Evolutionary conservation across 352 stramenopile genomes (phyloP).

Genomic region (Phytophthora fragariae): DNA sequence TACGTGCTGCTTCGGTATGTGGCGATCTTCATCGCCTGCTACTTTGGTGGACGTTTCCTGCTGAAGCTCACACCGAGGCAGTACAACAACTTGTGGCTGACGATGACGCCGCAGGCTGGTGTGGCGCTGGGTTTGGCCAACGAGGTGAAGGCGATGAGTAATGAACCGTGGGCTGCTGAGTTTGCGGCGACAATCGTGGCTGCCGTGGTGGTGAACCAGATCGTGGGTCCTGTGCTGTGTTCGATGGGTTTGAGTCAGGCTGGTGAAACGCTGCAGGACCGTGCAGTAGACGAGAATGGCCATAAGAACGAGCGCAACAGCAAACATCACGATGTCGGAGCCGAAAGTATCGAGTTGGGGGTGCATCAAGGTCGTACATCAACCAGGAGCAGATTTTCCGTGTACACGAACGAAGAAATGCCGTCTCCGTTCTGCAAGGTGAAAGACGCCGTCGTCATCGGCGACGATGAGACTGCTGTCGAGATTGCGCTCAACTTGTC

Average conservation of each 20-base stretch:
- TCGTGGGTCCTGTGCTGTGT: constrained; percentile 69
- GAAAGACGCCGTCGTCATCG: constrained; percentile 63
- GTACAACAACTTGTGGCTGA: constrained; percentile 82
- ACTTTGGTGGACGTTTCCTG: constrained; percentile 62
- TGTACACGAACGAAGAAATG: constrained; percentile 15
- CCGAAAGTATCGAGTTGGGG: background rate
- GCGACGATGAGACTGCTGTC: constrained; percentile 69
- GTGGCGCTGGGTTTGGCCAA: constrained; percentile 69
- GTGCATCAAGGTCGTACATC: background rate
- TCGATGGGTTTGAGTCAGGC: constrained; percentile 57
- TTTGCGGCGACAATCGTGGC: constrained; percentile 72
- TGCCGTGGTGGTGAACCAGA: constrained; percentile 75
- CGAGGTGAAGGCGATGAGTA: constrained; percentile 65
- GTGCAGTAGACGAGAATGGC: background rate
- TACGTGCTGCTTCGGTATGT: constrained; percentile 68
- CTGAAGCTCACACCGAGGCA: constrained; percentile 60
- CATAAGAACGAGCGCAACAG: background rate
- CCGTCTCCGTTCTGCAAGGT: constrained; percentile 58
- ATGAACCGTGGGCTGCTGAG: constrained; percentile 60
- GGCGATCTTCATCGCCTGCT: constrained; percentile 70
- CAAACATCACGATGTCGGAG: background rate
- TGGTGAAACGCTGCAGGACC: constrained; percentile 45
- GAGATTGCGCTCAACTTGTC: constrained; percentile 68
- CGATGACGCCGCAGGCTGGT: constrained; percentile 70
- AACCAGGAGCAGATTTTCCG: constrained; percentile 1